A percentile compares a stretch with the other conserved stretches of the same genome.
These are phyloP conservation scores for Paratinospora sagittata DNA, from an alignment of 164 flowering plant species.

Conservation along the genomic window DNA sequence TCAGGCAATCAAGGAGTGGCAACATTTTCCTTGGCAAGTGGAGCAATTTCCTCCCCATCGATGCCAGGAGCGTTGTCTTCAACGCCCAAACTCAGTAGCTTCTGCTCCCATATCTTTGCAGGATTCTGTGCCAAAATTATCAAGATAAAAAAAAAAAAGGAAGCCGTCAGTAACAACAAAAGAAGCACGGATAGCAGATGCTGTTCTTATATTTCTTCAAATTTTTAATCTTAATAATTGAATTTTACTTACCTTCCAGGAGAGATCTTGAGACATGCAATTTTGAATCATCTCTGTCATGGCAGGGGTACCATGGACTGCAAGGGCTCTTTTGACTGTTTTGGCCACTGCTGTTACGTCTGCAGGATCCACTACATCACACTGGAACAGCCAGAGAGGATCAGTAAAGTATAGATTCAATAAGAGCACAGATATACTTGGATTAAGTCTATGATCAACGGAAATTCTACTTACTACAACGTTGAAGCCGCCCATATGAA, in stretches of 20 bases:
- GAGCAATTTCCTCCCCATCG: slow-evolving; percentile 82
- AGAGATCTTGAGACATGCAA: slow-evolving; percentile 91
- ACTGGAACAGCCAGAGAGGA: slow-evolving; percentile 32
- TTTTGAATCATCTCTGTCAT: slow-evolving; percentile 62
- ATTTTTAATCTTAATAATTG: neutral
- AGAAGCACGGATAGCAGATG: neutral
- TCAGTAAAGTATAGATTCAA: neutral
- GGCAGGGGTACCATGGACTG: slow-evolving; percentile 55
- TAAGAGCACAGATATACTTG: neutral
- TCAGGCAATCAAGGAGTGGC: slow-evolving; percentile 60
- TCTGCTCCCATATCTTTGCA: slow-evolving; percentile 68
- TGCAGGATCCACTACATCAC: slow-evolving; percentile 62
- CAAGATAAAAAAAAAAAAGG: too few relatives aligned
- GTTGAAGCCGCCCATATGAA: slow-evolving; percentile 85
- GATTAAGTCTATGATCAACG: neutral
- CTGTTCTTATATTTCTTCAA: neutral
- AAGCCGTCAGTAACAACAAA: neutral
- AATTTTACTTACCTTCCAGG: slow-evolving; percentile 76
- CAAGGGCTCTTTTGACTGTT: slow-evolving; percentile 52
- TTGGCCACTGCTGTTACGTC: slow-evolving; percentile 57
- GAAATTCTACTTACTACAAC: slow-evolving; percentile 49
- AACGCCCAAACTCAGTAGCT: slow-evolving; percentile 56
- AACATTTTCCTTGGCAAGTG: slow-evolving; percentile 80
- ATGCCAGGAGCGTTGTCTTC: slow-evolving; percentile 58
- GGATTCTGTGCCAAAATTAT: slow-evolving; percentile 53